Percentiles rank a stretch among this genome's conserved stretches.
These are phyloP conservation scores for Cyclotella baltica DNA, from an alignment of 108 stramenopile species.

Conservation along the genomic window DNA sequence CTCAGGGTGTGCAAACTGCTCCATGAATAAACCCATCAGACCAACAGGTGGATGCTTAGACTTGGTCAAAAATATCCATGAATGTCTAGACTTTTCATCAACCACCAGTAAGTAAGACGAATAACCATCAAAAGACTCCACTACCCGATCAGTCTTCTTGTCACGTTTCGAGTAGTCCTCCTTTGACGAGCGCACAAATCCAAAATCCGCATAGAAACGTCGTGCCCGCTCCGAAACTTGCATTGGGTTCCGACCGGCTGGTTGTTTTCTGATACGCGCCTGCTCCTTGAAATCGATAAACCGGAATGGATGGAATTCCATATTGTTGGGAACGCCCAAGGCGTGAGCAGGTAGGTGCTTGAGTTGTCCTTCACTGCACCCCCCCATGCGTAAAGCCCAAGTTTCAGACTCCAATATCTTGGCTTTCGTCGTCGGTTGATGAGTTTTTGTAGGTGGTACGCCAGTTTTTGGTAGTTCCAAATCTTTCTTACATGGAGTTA, in stretches of 20 bases:
- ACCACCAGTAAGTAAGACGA: not conserved
- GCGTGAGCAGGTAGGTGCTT: not conserved
- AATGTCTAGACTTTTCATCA: too few relatives aligned
- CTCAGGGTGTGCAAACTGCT: not conserved
- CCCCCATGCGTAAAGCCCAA: not conserved
- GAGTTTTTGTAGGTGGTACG: too few relatives aligned
- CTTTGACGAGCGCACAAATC: slow-evolving; percentile 14
- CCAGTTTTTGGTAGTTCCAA: slow-evolving; percentile 1
- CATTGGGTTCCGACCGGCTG: not conserved
- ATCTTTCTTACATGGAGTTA: too few relatives aligned
- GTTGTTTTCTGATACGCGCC: slow-evolving; percentile 5
- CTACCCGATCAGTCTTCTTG: not conserved
- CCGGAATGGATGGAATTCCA: too few relatives aligned
- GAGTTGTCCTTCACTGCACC: too few relatives aligned
- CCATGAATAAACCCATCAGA: not conserved
- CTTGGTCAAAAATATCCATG: not conserved
- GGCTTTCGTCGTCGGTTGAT: too few relatives aligned
- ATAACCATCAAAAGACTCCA: not conserved
- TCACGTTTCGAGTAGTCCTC: not conserved
- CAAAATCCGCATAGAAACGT: slow-evolving; percentile 21
- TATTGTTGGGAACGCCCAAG: slow-evolving; percentile 6
- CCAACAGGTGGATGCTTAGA: not conserved
- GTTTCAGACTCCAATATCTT: too few relatives aligned
- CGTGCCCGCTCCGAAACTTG: not conserved
- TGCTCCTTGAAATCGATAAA: too few relatives aligned